Percentiles rank a stretch among this genome's conserved stretches.
These are phyloP conservation scores for Exobasidium cylindrosporum DNA, from an alignment of 1,284 basidiomycete species.

Conservation along the genomic window DNA sequence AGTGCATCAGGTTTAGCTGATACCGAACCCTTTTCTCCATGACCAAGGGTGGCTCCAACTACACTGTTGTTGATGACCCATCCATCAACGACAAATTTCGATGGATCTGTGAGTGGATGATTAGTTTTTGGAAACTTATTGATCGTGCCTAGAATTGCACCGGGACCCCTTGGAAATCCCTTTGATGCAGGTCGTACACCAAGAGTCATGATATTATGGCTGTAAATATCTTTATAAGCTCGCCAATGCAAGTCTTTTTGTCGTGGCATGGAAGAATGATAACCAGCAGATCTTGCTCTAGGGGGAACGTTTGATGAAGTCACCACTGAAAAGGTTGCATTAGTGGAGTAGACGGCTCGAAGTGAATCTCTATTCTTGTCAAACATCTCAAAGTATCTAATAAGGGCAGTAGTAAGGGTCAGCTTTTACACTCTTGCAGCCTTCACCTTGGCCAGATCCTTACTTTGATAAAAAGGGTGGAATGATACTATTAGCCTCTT, in stretches of 20 bases:
- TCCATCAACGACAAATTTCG: slow-evolving; percentile 82
- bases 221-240: slow-evolving; percentile 61
- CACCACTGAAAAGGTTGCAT: slow-evolving; percentile 83
- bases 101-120: slow-evolving; percentile 66
- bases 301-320: slow-evolving; percentile 77
- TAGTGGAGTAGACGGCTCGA: slow-evolving; percentile 72
- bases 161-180: slow-evolving; percentile 16
- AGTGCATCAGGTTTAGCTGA: slow-evolving; percentile 56
- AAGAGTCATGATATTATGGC: slow-evolving; percentile 47
- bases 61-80: slow-evolving; percentile 63
- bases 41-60: slow-evolving; percentile 28
- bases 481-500: slow-evolving; percentile 64
- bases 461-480: slow-evolving; percentile 75
- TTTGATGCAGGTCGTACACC: slow-evolving; percentile 14
- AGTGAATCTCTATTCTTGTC: slow-evolving; percentile 73
- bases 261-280: slow-evolving; percentile 64
- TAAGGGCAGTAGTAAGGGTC: neutral
- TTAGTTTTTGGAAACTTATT: slow-evolving; percentile 70
- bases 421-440: too few relatives aligned
- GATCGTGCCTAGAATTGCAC: slow-evolving; percentile 66
- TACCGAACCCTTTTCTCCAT: neutral
- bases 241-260: slow-evolving; percentile 75
- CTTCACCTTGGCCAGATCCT: too few relatives aligned
- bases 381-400: slow-evolving; percentile 67
- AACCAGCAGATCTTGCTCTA: slow-evolving; percentile 60